These are phyloP conservation scores for Aspergillus taichungensis DNA, from an alignment of 495 filamentous ascomycete genomes.

Conservation along the genomic window DNA sequence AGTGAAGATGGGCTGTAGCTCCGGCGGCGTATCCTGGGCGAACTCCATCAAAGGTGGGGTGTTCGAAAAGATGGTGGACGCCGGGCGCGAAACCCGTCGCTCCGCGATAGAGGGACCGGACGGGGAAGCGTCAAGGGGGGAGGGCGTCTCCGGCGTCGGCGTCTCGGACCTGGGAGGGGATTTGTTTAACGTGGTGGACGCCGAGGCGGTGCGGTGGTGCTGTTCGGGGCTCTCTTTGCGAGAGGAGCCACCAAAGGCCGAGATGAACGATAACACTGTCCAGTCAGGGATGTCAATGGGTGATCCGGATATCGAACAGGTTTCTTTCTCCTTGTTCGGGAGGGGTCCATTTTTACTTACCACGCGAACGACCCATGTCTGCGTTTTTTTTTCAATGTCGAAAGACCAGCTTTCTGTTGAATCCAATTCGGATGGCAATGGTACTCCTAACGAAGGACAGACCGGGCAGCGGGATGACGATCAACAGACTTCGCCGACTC, in stretches of 20 bases:
- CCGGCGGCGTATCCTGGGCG: conserved; percentile 73
- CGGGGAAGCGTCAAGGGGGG: conserved; percentile 24
- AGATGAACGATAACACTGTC: conserved; percentile 57
- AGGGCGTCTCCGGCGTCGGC: conserved; percentile 30
- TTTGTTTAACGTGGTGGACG: conserved; percentile 13
- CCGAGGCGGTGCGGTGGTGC: conserved; percentile 23
- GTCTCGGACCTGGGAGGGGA: conserved; percentile 27
- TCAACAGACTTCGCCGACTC: not conserved
- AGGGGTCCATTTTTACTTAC: conserved; percentile 20
- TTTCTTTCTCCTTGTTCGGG: not conserved
- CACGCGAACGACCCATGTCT: conserved; percentile 37
- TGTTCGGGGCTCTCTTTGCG: conserved; percentile 19
- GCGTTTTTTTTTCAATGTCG: conserved; percentile 4
- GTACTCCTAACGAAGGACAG: not conserved
- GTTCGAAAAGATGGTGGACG: conserved; percentile 66
- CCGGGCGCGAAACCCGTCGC: conserved; percentile 44
- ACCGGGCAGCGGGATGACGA: not conserved
- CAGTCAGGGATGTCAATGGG: conserved; percentile 22
- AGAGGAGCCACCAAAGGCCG: conserved; percentile 42
- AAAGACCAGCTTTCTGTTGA: conserved; percentile 7
- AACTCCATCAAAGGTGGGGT: conserved; percentile 84
- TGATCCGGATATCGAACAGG: not conserved
- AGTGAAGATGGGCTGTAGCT: conserved; percentile 88
- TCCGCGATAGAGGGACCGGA: conserved; percentile 14
- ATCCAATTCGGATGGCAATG: not conserved